These are phyloP conservation scores for Macrolepiota albuminosa DNA, from an alignment of 768 basidiomycete genomes.

Conservation along the genomic window DNA sequence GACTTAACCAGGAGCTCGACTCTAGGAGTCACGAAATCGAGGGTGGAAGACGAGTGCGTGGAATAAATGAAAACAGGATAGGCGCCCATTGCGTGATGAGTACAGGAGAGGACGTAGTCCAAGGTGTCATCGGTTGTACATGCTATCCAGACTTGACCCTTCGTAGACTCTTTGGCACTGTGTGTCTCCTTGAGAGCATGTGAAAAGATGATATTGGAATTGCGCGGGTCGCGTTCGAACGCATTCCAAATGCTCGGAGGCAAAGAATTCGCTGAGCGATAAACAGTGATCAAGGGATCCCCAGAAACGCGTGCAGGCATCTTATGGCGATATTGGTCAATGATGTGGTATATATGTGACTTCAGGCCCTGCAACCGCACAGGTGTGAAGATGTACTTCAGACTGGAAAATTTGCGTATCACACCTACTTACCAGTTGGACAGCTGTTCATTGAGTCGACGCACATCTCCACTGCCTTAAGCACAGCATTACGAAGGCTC, in stretches of 20 bases:
- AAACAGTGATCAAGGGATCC: constrained; percentile 1
- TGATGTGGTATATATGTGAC: background rate
- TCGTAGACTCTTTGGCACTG: background rate
- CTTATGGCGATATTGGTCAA: background rate
- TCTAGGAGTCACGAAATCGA: constrained; percentile 1
- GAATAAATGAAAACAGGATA: constrained; percentile 13
- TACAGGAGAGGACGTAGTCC: constrained; percentile 9
- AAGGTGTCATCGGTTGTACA: constrained; percentile 28
- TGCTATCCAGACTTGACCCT: constrained; percentile 22
- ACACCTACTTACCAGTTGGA: constrained; percentile 3
- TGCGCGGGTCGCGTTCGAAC: constrained; percentile 22
- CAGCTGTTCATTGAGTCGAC: background rate
- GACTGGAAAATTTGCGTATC: background rate
- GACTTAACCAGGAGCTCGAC: background rate
- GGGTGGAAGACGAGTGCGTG: background rate
- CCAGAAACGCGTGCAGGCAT: constrained; percentile 4
- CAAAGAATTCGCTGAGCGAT: constrained; percentile 23
- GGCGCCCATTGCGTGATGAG: constrained; percentile 4
- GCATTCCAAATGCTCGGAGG: constrained; percentile 26
- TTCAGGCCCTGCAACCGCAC: background rate
- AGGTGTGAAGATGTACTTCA: constrained; percentile 3
- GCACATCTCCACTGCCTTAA: background rate
- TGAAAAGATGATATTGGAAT: constrained; percentile 22
- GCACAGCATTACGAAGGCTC: background rate
- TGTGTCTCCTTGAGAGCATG: constrained; percentile 10